phyloP scores from a whole-genome alignment of 2,329 filamentous ascomycete species.

The Cordyceps fumosorosea region DNA sequence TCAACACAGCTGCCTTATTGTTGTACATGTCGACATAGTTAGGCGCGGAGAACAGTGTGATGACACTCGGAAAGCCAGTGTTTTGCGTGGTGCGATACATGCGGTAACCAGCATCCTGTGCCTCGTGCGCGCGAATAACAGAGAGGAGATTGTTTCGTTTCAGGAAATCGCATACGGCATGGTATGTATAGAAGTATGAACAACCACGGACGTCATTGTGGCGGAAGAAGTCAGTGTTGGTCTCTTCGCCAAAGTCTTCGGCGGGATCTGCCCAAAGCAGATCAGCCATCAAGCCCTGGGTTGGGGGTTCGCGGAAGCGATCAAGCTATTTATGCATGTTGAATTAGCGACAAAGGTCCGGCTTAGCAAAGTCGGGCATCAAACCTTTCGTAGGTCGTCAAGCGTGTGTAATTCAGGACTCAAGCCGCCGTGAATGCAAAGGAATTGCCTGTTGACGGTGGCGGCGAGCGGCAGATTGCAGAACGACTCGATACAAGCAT shows the following conservation, averaged over 20 bases:
- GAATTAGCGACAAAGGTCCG: constrained; percentile 11
- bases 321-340: constrained; percentile 63
- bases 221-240: constrained; percentile 92
- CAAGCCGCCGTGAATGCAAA: constrained; percentile 94
- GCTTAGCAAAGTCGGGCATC: constrained; percentile 22
- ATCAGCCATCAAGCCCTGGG: constrained; percentile 97
- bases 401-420: constrained; percentile 94
- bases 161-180: constrained; percentile 90
- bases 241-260: constrained; percentile 98
- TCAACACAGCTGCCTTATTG: constrained; percentile 97
- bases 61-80: constrained; percentile 96
- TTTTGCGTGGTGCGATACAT: constrained; percentile 99
- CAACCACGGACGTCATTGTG: constrained; percentile 98
- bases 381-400: constrained; percentile 82
- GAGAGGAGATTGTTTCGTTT: constrained; percentile 99
- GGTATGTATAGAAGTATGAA: constrained; percentile 99
- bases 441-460: constrained; percentile 99
- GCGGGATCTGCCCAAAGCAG: constrained; percentile 98
- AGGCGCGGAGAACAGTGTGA: constrained; percentile 98
- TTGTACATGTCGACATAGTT: constrained; percentile 99
- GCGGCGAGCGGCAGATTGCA: constrained; percentile 88
- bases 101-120: constrained; percentile 97
- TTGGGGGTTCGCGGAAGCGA: constrained; percentile 94
- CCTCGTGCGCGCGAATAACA: constrained; percentile 94
- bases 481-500: constrained; percentile 98